These are phyloP conservation scores for Pugionium dolabratum DNA, from an alignment of 345 rosid genomes.

Conservation along the genomic window DNA sequence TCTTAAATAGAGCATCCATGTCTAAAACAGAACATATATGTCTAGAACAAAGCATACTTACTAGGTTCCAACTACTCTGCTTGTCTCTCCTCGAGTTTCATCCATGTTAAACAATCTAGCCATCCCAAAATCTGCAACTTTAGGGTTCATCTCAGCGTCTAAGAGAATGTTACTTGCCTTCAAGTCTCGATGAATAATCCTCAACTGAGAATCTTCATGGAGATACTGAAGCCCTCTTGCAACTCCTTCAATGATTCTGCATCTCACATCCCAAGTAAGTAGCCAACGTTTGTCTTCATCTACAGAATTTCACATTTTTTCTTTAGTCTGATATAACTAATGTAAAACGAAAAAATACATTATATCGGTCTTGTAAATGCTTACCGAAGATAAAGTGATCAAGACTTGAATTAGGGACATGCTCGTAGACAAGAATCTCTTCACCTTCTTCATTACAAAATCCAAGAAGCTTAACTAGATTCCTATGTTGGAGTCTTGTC, in stretches of 20 bases:
- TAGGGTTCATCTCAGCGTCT: constrained; percentile 41
- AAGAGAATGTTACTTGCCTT: constrained; percentile 44
- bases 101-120: constrained; percentile 42
- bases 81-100: constrained; percentile 41
- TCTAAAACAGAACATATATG: not conserved
- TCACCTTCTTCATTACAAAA: constrained; percentile 49
- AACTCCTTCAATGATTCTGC: constrained; percentile 43
- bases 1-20: not conserved
- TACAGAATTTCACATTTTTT: not conserved
- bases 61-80: constrained; percentile 47
- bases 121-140: constrained; percentile 47
- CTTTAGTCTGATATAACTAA: not conserved
- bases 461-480: constrained; percentile 57
- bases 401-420: constrained; percentile 52
- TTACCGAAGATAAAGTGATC: constrained; percentile 53
- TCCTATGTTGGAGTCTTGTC: constrained; percentile 62
- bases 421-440: constrained; percentile 58
- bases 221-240: constrained; percentile 44
- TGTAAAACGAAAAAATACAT: not conserved
- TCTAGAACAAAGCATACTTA: constrained; percentile 21
- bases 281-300: constrained; percentile 34
- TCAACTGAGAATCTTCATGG: constrained; percentile 40
- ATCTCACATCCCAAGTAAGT: constrained; percentile 37
- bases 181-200: constrained; percentile 42
- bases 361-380: not conserved